phyloP scores from a whole-genome alignment of 176 grass and related monocot species.

The Oryza brachyantha region DNA sequence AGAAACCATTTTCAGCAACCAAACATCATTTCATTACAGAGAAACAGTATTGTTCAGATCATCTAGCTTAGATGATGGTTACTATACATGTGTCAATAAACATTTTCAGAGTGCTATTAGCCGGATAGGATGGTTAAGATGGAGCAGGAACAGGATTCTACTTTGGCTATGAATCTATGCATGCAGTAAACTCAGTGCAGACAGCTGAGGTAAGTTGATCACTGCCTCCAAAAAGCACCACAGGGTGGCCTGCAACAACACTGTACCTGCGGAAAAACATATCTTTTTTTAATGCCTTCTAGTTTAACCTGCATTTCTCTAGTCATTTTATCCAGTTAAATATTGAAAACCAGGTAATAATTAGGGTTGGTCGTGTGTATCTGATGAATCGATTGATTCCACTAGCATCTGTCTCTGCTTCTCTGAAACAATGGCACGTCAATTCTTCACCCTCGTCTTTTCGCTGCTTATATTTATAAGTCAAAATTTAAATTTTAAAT shows the following conservation, averaged over 20 bases:
- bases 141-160: neutral
- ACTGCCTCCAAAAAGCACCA: slow-evolving; percentile 6
- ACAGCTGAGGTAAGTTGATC: neutral
- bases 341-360: slow-evolving; percentile 8
- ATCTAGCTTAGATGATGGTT: neutral
- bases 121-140: neutral
- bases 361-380: slow-evolving; percentile 34
- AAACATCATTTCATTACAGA: neutral
- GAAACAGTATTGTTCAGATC: neutral
- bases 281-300: neutral
- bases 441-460: no score
- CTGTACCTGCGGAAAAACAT: neutral
- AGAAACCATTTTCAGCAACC: neutral
- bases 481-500: no score
- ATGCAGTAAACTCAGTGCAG: neutral
- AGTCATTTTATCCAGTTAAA: neutral
- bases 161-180: neutral
- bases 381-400: slow-evolving; percentile 24
- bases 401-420: slow-evolving; percentile 24
- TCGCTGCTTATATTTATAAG: no score
- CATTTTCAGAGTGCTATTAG: neutral
- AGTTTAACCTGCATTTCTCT: neutral
- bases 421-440: neutral
- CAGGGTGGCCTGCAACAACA: neutral
- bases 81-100: neutral